phyloP scores from a whole-genome alignment of 2,329 filamentous ascomycete genomes.

The Phaeoacremonium minimum region DNA sequence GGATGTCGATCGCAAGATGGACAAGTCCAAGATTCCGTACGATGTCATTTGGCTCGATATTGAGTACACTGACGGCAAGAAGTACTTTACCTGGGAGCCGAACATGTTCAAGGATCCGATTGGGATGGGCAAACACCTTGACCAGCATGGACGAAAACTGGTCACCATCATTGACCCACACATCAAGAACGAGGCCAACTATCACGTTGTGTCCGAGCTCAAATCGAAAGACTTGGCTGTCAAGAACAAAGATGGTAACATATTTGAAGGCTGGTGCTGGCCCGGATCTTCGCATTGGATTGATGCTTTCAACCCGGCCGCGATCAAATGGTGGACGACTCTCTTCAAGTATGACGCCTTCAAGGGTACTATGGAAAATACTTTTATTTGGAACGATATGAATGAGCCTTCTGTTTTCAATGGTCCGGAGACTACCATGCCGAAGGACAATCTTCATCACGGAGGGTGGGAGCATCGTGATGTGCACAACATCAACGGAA shows the following conservation, averaged over 20 bases:
- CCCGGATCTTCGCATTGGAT: slow-evolving; percentile 95
- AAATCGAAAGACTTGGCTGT: slow-evolving; percentile 80
- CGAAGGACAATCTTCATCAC: slow-evolving; percentile 92
- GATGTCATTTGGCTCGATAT: slow-evolving; percentile 99
- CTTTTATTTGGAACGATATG: slow-evolving; percentile 99
- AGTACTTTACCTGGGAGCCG: slow-evolving; percentile 97
- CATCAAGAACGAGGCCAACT: slow-evolving; percentile 86
- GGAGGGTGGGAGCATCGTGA: slow-evolving; percentile 96
- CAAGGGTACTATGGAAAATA: slow-evolving; percentile 80
- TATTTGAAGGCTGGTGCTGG: slow-evolving; percentile 99
- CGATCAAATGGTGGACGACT: slow-evolving; percentile 83
- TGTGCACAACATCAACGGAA: slow-evolving; percentile 89
- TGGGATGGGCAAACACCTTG: slow-evolving; percentile 83
- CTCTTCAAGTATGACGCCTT: slow-evolving; percentile 87
- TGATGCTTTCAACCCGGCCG: slow-evolving; percentile 91
- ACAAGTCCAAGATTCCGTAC: slow-evolving; percentile 92
- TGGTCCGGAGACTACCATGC: slow-evolving; percentile 96
- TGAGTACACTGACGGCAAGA: slow-evolving; percentile 94
- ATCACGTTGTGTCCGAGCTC: slow-evolving; percentile 72
- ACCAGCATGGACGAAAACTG: slow-evolving; percentile 80
- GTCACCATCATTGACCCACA: slow-evolving; percentile 96
- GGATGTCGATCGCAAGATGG: slow-evolving; percentile 93
- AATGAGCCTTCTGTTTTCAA: slow-evolving; percentile 99
- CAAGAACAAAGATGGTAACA: slow-evolving; percentile 82
- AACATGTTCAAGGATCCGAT: slow-evolving; percentile 83